Conservation (phyloP, 1,284 basidiomycete species). For the Pseudozyma pruni region DNA sequence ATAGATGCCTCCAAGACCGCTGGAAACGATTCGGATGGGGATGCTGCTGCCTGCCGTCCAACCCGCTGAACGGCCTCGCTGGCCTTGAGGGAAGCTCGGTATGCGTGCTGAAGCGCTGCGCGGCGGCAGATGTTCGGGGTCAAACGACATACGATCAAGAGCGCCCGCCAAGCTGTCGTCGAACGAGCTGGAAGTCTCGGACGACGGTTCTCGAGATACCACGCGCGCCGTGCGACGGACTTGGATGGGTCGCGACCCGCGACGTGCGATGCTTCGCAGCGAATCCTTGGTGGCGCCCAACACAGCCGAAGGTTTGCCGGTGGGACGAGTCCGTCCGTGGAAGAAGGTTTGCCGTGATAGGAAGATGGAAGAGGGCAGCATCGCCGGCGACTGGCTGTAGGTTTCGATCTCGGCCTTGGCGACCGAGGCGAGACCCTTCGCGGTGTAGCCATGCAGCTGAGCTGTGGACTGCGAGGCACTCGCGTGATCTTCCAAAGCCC, state of each 20-base stretch:
- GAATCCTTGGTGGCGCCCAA: neutral
- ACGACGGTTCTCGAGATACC: slow-evolving; percentile 23
- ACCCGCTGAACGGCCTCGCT: slow-evolving; percentile 31
- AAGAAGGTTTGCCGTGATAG: slow-evolving; percentile 47
- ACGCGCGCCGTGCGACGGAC: slow-evolving; percentile 38
- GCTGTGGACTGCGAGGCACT: neutral
- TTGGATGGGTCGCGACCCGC: slow-evolving; percentile 22
- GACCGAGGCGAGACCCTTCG: slow-evolving; percentile 13
- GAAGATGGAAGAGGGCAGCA: slow-evolving; percentile 41
- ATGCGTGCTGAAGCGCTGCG: slow-evolving; percentile 36
- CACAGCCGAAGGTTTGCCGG: neutral
- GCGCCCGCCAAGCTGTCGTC: slow-evolving; percentile 36
- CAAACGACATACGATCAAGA: slow-evolving; percentile 32
- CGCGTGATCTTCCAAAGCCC: slow-evolving; percentile 2
- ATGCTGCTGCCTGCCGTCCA: slow-evolving; percentile 45
- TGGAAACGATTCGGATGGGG: slow-evolving; percentile 48
- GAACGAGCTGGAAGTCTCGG: slow-evolving; percentile 16
- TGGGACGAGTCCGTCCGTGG: slow-evolving; percentile 18
- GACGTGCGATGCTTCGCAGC: slow-evolving; percentile 17
- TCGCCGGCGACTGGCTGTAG: slow-evolving; percentile 39
- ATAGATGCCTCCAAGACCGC: slow-evolving; percentile 44
- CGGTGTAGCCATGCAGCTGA: neutral
- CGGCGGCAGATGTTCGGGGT: slow-evolving; percentile 10
- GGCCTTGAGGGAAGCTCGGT: slow-evolving; percentile 48
- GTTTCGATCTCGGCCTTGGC: slow-evolving; percentile 50